A percentile compares a stretch with the other conserved stretches of the same genome.
These are phyloP conservation scores for Metrosideros polymorpha DNA, from an alignment of 441 rosid species.

Conservation along the genomic window DNA sequence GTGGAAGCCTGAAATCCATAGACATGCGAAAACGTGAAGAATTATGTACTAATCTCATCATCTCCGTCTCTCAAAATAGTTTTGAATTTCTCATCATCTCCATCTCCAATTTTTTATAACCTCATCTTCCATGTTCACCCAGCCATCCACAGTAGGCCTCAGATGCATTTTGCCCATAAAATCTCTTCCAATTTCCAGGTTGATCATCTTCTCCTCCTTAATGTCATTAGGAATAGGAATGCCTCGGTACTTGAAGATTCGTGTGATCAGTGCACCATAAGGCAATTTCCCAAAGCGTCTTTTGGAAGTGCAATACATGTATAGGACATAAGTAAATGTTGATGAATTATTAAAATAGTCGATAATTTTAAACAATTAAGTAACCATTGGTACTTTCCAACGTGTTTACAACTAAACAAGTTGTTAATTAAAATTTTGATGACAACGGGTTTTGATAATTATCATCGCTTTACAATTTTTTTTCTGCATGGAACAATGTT, in stretches of 20 bases:
- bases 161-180: not conserved
- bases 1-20: too few species aligned
- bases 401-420: not conserved
- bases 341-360: not conserved
- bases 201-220: not conserved
- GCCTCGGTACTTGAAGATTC: not conserved
- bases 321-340: not conserved
- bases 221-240: not conserved
- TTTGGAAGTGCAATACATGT: not conserved
- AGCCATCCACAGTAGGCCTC: not conserved
- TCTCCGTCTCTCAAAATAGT: too few species aligned
- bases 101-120: not conserved
- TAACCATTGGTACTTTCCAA: not conserved
- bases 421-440: not conserved
- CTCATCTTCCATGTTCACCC: not conserved
- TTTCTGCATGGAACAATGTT: not conserved
- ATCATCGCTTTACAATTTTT: too few species aligned
- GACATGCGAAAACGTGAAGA: too few species aligned
- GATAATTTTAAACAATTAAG: not conserved
- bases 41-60: too few species aligned
- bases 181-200: not conserved
- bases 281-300: not conserved
- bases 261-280: not conserved
- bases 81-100: not conserved
- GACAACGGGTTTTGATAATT: too few species aligned